phyloP scores from a whole-genome alignment of 2,329 filamentous ascomycete genomes.

The Gnomoniopsis smithogilvyi region DNA sequence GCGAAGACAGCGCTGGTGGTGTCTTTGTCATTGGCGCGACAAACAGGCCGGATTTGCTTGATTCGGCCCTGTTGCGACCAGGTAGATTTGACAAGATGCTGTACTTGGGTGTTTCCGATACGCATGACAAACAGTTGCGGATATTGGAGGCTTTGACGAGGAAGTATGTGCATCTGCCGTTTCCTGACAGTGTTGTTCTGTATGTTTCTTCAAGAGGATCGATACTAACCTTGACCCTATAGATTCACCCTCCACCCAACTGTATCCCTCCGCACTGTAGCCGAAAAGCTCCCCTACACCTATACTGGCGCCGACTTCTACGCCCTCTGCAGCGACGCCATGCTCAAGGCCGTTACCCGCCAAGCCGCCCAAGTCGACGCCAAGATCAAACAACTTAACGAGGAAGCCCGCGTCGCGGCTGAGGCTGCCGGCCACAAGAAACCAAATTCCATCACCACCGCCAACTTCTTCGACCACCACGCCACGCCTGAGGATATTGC shows the following conservation, averaged over 20 bases:
- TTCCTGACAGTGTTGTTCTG: not conserved
- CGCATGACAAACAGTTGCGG: constrained; percentile 91
- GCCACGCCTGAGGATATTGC: constrained; percentile 78
- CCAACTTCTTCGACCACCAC: constrained; percentile 93
- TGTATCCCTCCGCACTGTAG: constrained; percentile 72
- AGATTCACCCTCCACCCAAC: constrained; percentile 83
- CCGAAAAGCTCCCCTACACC: constrained; percentile 80
- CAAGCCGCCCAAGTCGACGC: constrained; percentile 80
- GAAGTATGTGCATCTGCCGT: constrained; percentile 63
- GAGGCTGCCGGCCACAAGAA: constrained; percentile 21
- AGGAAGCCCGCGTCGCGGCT: constrained; percentile 28
- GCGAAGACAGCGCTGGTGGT: constrained; percentile 74
- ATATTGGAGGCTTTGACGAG: constrained; percentile 92
- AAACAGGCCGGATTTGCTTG: constrained; percentile 88
- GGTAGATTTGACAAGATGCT: constrained; percentile 98
- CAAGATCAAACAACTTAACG: constrained; percentile 72
- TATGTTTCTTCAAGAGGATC: not conserved
- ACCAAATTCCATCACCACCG: constrained; percentile 66
- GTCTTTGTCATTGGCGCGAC: constrained; percentile 98
- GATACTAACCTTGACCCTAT: constrained; percentile 3
- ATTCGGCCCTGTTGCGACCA: constrained; percentile 83
- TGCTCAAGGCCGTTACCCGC: constrained; percentile 96
- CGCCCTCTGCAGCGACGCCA: constrained; percentile 93
- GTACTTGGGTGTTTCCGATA: constrained; percentile 93
- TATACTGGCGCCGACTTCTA: constrained; percentile 98